phyloP scores from a whole-genome alignment of 176 grass and related monocot genomes.

The Avena atlantica region DNA sequence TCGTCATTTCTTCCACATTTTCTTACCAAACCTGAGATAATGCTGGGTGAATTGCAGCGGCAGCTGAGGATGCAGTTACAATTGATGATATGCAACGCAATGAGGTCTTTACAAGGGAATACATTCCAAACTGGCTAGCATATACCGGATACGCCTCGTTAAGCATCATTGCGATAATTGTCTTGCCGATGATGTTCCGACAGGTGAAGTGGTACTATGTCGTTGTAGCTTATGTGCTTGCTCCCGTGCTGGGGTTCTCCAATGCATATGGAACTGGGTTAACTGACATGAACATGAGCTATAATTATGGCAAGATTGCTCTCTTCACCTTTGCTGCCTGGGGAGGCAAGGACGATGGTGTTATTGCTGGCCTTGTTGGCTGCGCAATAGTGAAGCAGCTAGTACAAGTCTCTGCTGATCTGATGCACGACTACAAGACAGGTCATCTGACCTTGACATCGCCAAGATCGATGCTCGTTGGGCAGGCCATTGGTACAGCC shows the following conservation, averaged over 20 bases:
- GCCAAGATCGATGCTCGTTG: constrained; percentile 71
- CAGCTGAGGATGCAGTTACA: constrained; percentile 44
- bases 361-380: constrained; percentile 73
- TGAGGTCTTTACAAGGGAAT: constrained; percentile 62
- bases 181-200: constrained; percentile 66
- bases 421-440: constrained; percentile 94
- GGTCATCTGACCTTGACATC: constrained; percentile 81
- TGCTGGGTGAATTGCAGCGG: constrained; percentile 33
- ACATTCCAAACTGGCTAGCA: constrained; percentile 69
- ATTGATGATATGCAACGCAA: constrained; percentile 56
- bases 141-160: constrained; percentile 64
- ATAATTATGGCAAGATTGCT: constrained; percentile 86
- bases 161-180: constrained; percentile 47
- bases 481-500: constrained; percentile 71
- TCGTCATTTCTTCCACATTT: not conserved
- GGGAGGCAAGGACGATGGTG: constrained; percentile 72
- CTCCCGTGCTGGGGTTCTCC: constrained; percentile 81
- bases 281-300: constrained; percentile 91
- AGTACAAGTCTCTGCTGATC: constrained; percentile 71
- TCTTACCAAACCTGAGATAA: not conserved
- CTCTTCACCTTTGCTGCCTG: constrained; percentile 84
- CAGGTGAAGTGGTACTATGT: constrained; percentile 90
- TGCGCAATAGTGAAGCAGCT: constrained; percentile 79
- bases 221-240: constrained; percentile 72
- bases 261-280: constrained; percentile 87